Evolutionary conservation across 75 land plant genomes (phyloP), one percentile per base, ranked within the genome.

Genomic region (Selaginella tamariscina): DNA sequence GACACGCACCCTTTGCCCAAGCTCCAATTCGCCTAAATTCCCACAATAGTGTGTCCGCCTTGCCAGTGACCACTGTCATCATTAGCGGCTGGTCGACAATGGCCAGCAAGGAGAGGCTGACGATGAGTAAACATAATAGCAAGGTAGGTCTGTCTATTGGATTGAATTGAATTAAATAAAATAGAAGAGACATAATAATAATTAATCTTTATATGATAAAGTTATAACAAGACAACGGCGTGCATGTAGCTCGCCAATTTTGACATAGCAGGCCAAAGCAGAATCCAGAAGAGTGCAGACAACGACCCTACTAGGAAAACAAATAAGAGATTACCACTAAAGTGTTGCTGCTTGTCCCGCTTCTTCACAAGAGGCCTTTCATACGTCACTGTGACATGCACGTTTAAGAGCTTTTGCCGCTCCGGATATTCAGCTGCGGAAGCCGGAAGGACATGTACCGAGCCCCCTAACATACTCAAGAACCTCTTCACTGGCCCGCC

Each of bases 1-100:
- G 1, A 93, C 75, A 29, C 88, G 68, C 55, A 93, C 95, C n/a
- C 86, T 79, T 55, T 60, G 69, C 13, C 96, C 98, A 2, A 77
- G 80, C 32, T 89, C 83, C 29, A 31, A 71, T 26, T 55, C 70
- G 2, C 80, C 56, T 64, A 93, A 54, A 22, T 77, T 74, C 2
- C 98, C 98, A 71, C 98, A 93, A 31, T 56, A 62, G 1, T 71
- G 86, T 26, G 84, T 89, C 28, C 91, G 71, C 2, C 56, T 64
- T 21, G 82, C 74, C 84, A 87, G n/a, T n/a, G n/a, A n/a, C n/a
- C n/a, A n/a, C n/a, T n/a, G n/a, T n/a, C n/a, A n/a, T n/a, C n/a
- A n/a, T n/a, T n/a, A n/a, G n/a, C n/a, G n/a, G n/a, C n/a, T n/a
- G n/a, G n/a, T n/a, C n/a, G n/a, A n/a, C n/a, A n/a, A n/a, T n/a